Base-by-base conservation (phyloP, 2,329 filamentous ascomycete species). In the Blumeriella jaapii region DNA sequence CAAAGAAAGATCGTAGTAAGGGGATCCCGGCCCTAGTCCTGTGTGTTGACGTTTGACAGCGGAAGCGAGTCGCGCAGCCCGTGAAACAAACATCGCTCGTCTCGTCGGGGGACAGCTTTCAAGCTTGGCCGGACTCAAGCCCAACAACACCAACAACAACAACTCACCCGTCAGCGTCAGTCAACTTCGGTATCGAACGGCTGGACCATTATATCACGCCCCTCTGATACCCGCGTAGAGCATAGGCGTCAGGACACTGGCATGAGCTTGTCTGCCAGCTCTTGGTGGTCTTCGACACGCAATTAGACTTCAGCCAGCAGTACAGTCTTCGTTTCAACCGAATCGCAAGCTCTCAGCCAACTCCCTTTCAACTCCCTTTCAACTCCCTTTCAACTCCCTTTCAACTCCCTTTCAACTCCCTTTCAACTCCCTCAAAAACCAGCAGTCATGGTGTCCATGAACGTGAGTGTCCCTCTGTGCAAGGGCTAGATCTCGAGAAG, bases 361-460 rank as follows among this genome's bases (percentile, higher is more conserved):
- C n/a, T 18, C 23, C 11, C n/a, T 23, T 3, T n/a, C n/a, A n/a
- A n/a, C n/a, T n/a, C n/a, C n/a, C n/a, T n/a, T n/a, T n/a, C n/a
- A n/a, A n/a, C n/a, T n/a, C n/a, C n/a, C n/a, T n/a, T n/a, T n/a
- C n/a, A n/a, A n/a, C n/a, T n/a, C n/a, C n/a, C n/a, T n/a, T n/a
- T n/a, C n/a, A n/a, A n/a, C n/a, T n/a, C n/a, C n/a, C n/a, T n/a
- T n/a, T n/a, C n/a, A n/a, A n/a, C n/a, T n/a, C n/a, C n/a, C n/a
- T n/a, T n/a, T n/a, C n/a, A n/a, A n/a, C n/a, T n/a, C n/a, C n/a
- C n/a, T 20, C 12, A 23, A 16, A 30, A 29, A 32, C 19, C 24
- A 19, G 37, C 34, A 40, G 34, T 38, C 22, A 48, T 48, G 44
- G 38, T 40, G 18, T 33, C 17, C 6, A 50, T 51, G 37, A 52